Percentiles rank a stretch among this genome's conserved stretches.
Conservation (phyloP, 306 rosid genomes). For the Echinosophora koreensis region DNA sequence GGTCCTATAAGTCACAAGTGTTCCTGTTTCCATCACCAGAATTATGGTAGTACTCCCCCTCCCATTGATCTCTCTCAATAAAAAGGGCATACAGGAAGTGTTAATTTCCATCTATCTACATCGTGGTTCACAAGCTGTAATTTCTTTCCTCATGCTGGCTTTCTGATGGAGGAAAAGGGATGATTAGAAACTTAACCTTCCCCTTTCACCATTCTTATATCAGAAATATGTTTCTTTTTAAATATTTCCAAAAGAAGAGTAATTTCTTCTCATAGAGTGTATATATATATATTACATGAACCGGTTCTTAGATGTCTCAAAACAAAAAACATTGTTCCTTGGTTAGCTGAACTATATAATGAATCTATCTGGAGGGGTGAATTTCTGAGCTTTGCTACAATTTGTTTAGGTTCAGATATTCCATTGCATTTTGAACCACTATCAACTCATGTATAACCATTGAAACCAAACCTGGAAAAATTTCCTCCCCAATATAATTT, state of each 20-base stretch:
- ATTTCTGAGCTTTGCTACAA: conserved; percentile 3
- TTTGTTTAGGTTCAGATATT: neutral
- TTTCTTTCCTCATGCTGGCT: conserved; percentile 20
- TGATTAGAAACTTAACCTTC: neutral
- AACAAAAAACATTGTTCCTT: neutral
- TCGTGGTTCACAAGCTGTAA: neutral
- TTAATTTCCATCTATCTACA: neutral
- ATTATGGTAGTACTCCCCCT: no score
- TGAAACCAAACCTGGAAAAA: neutral
- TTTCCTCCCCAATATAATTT: neutral
- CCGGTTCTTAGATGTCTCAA: neutral
- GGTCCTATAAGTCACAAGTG: no score
- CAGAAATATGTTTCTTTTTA: neutral
- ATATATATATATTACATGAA: no score
- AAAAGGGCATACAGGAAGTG: no score
- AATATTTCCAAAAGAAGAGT: neutral
- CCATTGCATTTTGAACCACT: neutral
- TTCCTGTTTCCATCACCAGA: no score
- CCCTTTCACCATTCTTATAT: neutral
- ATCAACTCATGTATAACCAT: neutral
- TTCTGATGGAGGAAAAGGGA: conserved; percentile 21
- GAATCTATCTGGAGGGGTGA: conserved; percentile 4
- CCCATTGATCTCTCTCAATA: no score
- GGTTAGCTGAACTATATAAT: neutral
- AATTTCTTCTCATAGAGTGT: no score